These are phyloP conservation scores for Rhizoclosmatium globosum DNA, from an alignment of 192 early-diverging fungal species.

Conservation along the genomic window DNA sequence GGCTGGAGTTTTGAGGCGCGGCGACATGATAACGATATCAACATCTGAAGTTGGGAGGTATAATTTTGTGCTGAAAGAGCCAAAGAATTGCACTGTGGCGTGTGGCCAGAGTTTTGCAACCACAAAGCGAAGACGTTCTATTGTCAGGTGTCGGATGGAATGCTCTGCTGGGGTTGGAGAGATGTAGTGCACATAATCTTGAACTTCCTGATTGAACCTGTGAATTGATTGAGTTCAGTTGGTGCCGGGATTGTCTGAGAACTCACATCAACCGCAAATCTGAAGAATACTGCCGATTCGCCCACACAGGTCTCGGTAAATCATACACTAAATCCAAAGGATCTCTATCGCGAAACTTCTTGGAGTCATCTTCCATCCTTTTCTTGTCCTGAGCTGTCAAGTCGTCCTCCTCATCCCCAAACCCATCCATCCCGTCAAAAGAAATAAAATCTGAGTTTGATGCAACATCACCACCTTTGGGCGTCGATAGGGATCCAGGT, in stretches of 20 bases:
- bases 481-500: background rate
- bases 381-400: background rate
- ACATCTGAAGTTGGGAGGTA: constrained; percentile 88
- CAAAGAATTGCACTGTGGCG: constrained; percentile 74
- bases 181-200: constrained; percentile 80
- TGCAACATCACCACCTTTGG: background rate
- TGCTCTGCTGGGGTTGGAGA: constrained; percentile 85
- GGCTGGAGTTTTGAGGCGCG: background rate
- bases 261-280: constrained; percentile 45
- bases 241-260: background rate
- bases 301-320: constrained; percentile 55
- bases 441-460: constrained; percentile 11
- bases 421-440: background rate
- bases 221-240: no score
- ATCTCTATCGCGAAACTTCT: constrained; percentile 9
- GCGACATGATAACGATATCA: constrained; percentile 53
- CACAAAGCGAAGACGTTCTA: constrained; percentile 68
- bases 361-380: background rate
- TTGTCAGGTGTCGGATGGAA: constrained; percentile 73
- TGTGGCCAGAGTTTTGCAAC: constrained; percentile 50
- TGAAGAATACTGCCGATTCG: constrained; percentile 39
- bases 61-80: constrained; percentile 86
- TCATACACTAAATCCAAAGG: constrained; percentile 40
- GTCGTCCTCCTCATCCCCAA: background rate
- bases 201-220: constrained; percentile 71